Base-by-base conservation (phyloP, 1,139 yeast species). In the Kurtzmaniella quercitrusa region DNA sequence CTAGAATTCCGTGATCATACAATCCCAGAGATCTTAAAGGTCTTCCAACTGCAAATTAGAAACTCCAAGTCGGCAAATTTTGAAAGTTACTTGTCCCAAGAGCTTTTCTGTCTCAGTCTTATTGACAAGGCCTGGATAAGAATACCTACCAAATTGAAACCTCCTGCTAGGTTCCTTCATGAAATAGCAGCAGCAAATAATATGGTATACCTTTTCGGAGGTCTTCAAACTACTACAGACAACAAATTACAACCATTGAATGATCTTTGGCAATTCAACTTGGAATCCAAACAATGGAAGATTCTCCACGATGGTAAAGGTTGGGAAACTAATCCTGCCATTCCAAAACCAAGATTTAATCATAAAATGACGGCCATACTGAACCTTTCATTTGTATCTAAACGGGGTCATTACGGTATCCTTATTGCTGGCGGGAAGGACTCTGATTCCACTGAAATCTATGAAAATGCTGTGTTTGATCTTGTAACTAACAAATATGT, bases 201-300 rank as follows among this genome's bases (percentile, higher is more conserved):
- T 42, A 68, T 73, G 34, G 52, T 84, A 2, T 84, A 75, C 54
- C 53, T 83, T 2, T 80, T 75, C 55, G 93, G 93, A 16, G 94
- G 94, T 0, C 58, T 85, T 27, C 56, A 60, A 0, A 53, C 71
- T 17, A 37, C n/a, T 43, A 46, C 16, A 11, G 27, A 19, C 17
- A 17, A 47, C 50, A 11, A 60, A 61, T 58, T 82, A 18, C 62
- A 65, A 2, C 78, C 85, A 0, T 53, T 73, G 15, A 82, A 82
- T 52, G 93, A 85, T 50, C 60, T 83, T 18, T 85, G 93, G 91
- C 75, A 73, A 49, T 78, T 82, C 50, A 75, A 82, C 56, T 59
- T 81, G 39, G 73, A 68, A 37, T 59, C 71, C 2, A 67, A 66
- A 42, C 57, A 59, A 16, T 84, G 91, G 90, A 59, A 56, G 1